phyloP scores from a whole-genome alignment of 2,329 filamentous ascomycete genomes.

The Pleoardoris graminearum region DNA sequence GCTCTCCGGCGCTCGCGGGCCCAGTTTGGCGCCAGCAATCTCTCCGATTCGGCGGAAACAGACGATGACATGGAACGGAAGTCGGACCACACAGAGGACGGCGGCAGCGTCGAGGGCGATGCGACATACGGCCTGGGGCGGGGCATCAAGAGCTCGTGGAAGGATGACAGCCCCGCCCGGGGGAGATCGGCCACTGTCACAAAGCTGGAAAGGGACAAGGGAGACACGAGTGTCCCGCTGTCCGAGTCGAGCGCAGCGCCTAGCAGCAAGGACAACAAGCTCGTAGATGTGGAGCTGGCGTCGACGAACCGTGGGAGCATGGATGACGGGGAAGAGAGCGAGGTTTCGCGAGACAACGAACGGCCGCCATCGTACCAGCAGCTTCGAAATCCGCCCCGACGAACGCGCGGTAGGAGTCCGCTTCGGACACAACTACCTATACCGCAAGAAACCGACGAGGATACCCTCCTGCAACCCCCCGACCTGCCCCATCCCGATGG shows the following conservation, averaged over 20 bases:
- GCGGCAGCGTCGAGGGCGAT: slow-evolving; percentile 47
- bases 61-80: slow-evolving; percentile 65
- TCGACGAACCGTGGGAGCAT: slow-evolving; percentile 57
- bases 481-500: slow-evolving; percentile 54
- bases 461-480: slow-evolving; percentile 50
- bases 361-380: slow-evolving; percentile 61
- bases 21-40: slow-evolving; percentile 79
- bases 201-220: slow-evolving; percentile 40
- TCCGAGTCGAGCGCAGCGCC: slow-evolving; percentile 47
- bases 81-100: slow-evolving; percentile 57
- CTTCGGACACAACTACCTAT: slow-evolving; percentile 46
- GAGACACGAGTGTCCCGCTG: slow-evolving; percentile 47
- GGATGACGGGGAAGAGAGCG: slow-evolving; percentile 47
- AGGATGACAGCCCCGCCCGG: slow-evolving; percentile 51
- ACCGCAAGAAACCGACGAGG: slow-evolving; percentile 57
- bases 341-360: slow-evolving; percentile 43
- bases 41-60: slow-evolving; percentile 83
- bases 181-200: slow-evolving; percentile 44
- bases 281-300: slow-evolving; percentile 88
- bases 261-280: slow-evolving; percentile 63
- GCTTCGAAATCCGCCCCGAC: slow-evolving; percentile 53
- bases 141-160: slow-evolving; percentile 63
- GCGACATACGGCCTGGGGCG: slow-evolving; percentile 48
- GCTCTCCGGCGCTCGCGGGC: slow-evolving; percentile 87
- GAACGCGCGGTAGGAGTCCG: slow-evolving; percentile 47